phyloP scores from a whole-genome alignment of 768 basidiomycete genomes.

The Coprinellus micaceus region DNA sequence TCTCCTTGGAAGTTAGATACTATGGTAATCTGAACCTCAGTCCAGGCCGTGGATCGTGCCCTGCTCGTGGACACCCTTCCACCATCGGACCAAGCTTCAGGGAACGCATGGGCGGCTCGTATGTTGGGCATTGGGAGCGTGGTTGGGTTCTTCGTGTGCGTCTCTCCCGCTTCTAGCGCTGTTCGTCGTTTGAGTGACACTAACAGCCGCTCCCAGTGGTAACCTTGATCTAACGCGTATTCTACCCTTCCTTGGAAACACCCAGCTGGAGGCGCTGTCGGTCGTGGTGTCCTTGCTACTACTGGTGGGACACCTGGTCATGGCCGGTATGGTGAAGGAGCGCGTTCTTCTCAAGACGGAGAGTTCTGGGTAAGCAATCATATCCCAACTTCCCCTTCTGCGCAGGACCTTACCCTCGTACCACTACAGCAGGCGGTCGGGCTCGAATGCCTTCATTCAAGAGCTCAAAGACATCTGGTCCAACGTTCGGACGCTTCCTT shows the following conservation, averaged over 20 bases:
- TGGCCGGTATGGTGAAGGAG: slow-evolving; percentile 64
- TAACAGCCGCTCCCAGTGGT: slow-evolving; percentile 48
- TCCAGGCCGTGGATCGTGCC: slow-evolving; percentile 88
- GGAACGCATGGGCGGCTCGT: slow-evolving; percentile 94
- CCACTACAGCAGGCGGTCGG: slow-evolving; percentile 20
- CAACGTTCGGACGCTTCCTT: slow-evolving; percentile 66
- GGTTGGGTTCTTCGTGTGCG: slow-evolving; percentile 84
- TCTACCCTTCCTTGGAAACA: slow-evolving; percentile 73
- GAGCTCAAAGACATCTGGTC: slow-evolving; percentile 67
- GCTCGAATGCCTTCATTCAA: slow-evolving; percentile 27
- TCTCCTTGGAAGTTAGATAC: not conserved
- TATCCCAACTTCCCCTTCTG: not conserved
- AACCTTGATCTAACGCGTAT: slow-evolving; percentile 69
- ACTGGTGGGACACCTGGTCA: slow-evolving; percentile 59
- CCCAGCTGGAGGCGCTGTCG: slow-evolving; percentile 78
- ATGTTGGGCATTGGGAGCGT: slow-evolving; percentile 88
- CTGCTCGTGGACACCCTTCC: slow-evolving; percentile 85
- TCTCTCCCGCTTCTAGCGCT: slow-evolving; percentile 12
- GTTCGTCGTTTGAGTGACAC: not conserved
- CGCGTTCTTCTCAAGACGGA: slow-evolving; percentile 51
- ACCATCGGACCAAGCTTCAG: slow-evolving; percentile 67
- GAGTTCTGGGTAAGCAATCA: slow-evolving; percentile 16
- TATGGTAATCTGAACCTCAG: slow-evolving; percentile 32
- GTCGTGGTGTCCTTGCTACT: slow-evolving; percentile 70
- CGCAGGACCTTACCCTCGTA: not conserved